Percentiles rank a stretch among this genome's conserved stretches.
Conservation (phyloP, 768 basidiomycete species). For the Sarcodon aspratus region DNA sequence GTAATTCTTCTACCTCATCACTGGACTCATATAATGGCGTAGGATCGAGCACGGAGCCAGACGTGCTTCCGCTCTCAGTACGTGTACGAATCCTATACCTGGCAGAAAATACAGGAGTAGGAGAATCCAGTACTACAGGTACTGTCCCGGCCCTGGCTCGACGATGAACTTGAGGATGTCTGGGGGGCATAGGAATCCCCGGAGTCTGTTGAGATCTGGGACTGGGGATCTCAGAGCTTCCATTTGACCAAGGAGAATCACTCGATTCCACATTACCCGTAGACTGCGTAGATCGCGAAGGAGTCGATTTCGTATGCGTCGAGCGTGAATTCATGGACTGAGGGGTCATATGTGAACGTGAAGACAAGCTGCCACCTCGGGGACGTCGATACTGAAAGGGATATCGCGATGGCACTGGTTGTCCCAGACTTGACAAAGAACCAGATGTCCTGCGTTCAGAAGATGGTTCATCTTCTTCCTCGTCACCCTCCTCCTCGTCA, state of each 20-base stretch:
- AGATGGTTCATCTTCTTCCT: slow-evolving; percentile 34
- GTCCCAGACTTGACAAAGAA: slow-evolving; percentile 80
- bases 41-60: slow-evolving; percentile 9
- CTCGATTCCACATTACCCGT: slow-evolving; percentile 54
- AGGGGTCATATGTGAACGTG: slow-evolving; percentile 17
- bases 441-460: slow-evolving; percentile 54
- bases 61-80: slow-evolving; percentile 13
- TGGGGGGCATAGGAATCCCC: slow-evolving; percentile 36
- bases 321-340: slow-evolving; percentile 14
- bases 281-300: slow-evolving; percentile 37
- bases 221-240: slow-evolving; percentile 14
- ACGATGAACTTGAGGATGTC: slow-evolving; percentile 29
- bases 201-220: slow-evolving; percentile 10
- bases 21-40: slow-evolving; percentile 11
- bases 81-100: slow-evolving; percentile 13
- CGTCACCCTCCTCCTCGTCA: slow-evolving; percentile 20
- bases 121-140: slow-evolving; percentile 20
- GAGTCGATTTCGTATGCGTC: slow-evolving; percentile 26
- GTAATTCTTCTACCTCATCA: slow-evolving; percentile 19
- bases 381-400: slow-evolving; percentile 54
- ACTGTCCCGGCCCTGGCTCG: slow-evolving; percentile 28
- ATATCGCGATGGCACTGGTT: slow-evolving; percentile 59
- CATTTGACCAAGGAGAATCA: slow-evolving; percentile 44
- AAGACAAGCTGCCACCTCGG: slow-evolving; percentile 28
- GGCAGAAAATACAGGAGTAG: slow-evolving; percentile 23